These are phyloP conservation scores for Amanita rimosa DNA, from an alignment of 768 basidiomycete genomes.

Conservation along the genomic window DNA sequence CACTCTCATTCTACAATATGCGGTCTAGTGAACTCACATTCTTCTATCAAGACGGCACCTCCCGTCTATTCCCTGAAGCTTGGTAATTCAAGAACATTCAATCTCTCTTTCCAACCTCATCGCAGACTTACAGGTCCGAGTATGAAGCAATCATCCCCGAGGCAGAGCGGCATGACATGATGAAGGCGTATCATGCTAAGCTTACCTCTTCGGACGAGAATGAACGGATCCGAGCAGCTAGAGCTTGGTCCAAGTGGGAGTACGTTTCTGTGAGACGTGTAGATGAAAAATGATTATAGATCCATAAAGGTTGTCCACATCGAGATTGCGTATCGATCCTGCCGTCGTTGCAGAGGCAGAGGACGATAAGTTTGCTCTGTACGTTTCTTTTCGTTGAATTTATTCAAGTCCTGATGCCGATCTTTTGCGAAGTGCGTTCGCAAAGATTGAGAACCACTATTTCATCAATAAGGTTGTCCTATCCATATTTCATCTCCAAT, in stretches of 20 bases:
- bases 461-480: conserved; percentile 64
- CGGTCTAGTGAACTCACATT: conserved; percentile 62
- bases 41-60: conserved; percentile 86
- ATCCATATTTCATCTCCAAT: not conserved
- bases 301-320: conserved; percentile 67
- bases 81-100: conserved; percentile 36
- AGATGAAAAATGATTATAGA: not conserved
- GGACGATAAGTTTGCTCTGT: conserved; percentile 71
- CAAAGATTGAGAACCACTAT: conserved; percentile 85
- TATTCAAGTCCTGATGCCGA: not conserved
- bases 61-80: conserved; percentile 78
- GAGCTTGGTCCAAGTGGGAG: conserved; percentile 90
- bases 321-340: conserved; percentile 60
- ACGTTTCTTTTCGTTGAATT: conserved; percentile 12
- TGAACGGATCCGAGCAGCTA: conserved; percentile 57
- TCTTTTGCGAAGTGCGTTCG: conserved; percentile 54
- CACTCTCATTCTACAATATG: not conserved
- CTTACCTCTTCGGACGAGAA: conserved; percentile 64
- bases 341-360: conserved; percentile 58
- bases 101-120: not conserved
- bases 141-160: conserved; percentile 76
- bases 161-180: conserved; percentile 65
- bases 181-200: conserved; percentile 74
- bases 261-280: conserved; percentile 25
- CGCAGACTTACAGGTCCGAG: conserved; percentile 50